Evolutionary conservation across 2,329 filamentous ascomycete genomes (phyloP).

Genomic region (Alternaria ventricosa): DNA sequence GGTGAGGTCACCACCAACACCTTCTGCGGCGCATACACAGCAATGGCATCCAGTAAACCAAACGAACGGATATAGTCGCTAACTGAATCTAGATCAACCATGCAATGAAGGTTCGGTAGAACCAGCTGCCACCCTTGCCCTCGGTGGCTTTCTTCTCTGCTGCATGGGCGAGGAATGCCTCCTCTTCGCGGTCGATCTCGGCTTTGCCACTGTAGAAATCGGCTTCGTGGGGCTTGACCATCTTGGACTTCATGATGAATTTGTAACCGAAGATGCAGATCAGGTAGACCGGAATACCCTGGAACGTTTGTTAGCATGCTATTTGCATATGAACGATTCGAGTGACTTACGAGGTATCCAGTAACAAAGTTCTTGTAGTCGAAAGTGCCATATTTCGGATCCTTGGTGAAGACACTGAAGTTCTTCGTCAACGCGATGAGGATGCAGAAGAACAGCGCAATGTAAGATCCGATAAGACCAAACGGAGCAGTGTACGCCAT

Average conservation of each 20-base stretch:
- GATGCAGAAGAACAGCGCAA: slow-evolving; percentile 72
- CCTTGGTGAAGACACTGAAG: slow-evolving; percentile 71
- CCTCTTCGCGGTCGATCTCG: slow-evolving; percentile 74
- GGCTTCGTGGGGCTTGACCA: slow-evolving; percentile 62
- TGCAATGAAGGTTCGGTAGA: slow-evolving; percentile 65
- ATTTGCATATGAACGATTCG: neutral
- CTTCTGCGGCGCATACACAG: neutral
- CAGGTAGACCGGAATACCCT: slow-evolving; percentile 76
- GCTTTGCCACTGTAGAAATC: slow-evolving; percentile 78
- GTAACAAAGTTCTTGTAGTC: slow-evolving; percentile 80
- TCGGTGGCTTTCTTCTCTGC: slow-evolving; percentile 50
- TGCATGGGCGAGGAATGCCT: slow-evolving; percentile 68
- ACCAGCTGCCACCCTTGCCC: slow-evolving; percentile 53
- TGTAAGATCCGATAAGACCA: slow-evolving; percentile 72
- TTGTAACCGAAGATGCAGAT: slow-evolving; percentile 66
- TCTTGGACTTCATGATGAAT: slow-evolving; percentile 34
- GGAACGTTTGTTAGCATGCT: slow-evolving; percentile 55
- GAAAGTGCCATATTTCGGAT: slow-evolving; percentile 59
- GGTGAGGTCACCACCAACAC: neutral
- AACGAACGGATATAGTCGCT: neutral
- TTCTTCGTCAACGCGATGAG: slow-evolving; percentile 84
- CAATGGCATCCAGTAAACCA: neutral
- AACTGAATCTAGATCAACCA: slow-evolving; percentile 63
- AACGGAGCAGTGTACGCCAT: slow-evolving; percentile 71
- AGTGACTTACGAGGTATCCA: slow-evolving; percentile 60